Percentiles rank a stretch among this genome's conserved stretches.
phyloP scores from a whole-genome alignment of 2,329 filamentous ascomycete genomes.

The Xylariaceae sp. region DNA sequence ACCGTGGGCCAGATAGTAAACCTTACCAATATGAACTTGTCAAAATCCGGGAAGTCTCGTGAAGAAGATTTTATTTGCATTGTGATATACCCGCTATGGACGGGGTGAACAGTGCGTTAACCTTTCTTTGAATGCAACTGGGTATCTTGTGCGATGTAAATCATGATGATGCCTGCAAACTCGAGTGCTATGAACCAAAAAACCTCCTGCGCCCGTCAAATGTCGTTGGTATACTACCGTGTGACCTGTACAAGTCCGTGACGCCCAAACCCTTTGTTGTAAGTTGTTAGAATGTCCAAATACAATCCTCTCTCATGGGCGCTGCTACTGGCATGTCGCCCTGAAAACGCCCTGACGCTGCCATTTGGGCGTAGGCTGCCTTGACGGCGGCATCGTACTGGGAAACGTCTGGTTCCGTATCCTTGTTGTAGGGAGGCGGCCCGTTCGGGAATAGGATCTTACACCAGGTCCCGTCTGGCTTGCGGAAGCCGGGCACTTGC shows the following conservation, averaged over 20 bases:
- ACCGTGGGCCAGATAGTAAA: constrained; percentile 3
- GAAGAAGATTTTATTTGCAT: neutral
- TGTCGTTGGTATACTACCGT: neutral
- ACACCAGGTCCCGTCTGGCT: constrained; percentile 52
- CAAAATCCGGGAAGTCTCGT: neutral
- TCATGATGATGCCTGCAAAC: constrained; percentile 1
- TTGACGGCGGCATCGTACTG: constrained; percentile 57
- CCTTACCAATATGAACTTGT: neutral
- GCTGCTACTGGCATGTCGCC: constrained; percentile 74
- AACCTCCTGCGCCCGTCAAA: neutral
- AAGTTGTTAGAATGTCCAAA: constrained; percentile 61
- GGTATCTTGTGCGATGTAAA: constrained; percentile 16
- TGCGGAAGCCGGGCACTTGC: constrained; percentile 45
- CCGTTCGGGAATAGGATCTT: constrained; percentile 73
- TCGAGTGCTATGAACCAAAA: constrained; percentile 2
- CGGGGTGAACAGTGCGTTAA: neutral
- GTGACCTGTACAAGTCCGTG: constrained; percentile 5
- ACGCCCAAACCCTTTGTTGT: neutral
- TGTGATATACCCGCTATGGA: neutral
- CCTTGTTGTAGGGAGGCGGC: constrained; percentile 57
- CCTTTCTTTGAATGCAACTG: neutral
- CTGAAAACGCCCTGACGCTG: constrained; percentile 62
- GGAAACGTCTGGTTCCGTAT: constrained; percentile 54
- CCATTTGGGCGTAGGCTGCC: constrained; percentile 61
- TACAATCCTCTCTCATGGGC: constrained; percentile 70